A percentile compares a stretch with the other conserved stretches of the same genome.
Evolutionary conservation across 139 green algal genomes (phyloP).

Genomic region (Coelastrella sp.): DNA sequence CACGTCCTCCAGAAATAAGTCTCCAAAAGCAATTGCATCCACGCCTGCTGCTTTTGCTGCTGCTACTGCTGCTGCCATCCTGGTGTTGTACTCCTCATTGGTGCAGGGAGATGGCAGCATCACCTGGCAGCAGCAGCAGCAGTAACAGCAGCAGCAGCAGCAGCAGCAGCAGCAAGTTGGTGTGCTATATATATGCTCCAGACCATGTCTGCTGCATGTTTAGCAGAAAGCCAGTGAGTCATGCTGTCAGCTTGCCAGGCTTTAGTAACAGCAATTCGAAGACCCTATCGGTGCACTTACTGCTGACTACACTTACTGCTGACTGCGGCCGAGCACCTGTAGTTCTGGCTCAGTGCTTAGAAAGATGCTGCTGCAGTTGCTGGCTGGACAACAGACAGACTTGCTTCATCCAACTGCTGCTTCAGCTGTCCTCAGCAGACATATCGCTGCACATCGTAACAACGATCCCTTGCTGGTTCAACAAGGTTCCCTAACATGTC

Average conservation of each 20-base stretch:
- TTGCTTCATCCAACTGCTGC: too few species aligned
- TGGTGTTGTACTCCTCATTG: constrained; percentile 42
- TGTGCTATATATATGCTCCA: background rate
- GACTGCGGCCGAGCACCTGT: background rate
- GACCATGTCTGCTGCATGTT: background rate
- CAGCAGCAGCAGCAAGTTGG: background rate
- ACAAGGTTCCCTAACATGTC: too few species aligned
- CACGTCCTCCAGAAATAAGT: constrained; percentile 46
- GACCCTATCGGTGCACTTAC: background rate
- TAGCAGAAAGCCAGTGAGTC: background rate
- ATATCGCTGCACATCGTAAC: too few species aligned
- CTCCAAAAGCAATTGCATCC: constrained; percentile 47
- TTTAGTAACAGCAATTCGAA: background rate
- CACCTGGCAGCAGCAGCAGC: background rate
- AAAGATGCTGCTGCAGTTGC: too few species aligned
- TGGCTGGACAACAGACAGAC: too few species aligned
- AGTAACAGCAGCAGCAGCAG: background rate
- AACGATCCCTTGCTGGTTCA: too few species aligned
- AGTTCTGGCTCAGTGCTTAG: too few species aligned
- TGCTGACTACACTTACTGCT: background rate
- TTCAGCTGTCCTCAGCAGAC: too few species aligned
- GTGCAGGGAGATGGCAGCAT: constrained; percentile 43
- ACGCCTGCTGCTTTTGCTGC: constrained; percentile 29
- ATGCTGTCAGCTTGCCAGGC: background rate
- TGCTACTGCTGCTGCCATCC: constrained; percentile 33